These are phyloP conservation scores for Lasiodiplodia sp. DNA, from an alignment of 2,329 filamentous ascomycete genomes.

Conservation along the genomic window DNA sequence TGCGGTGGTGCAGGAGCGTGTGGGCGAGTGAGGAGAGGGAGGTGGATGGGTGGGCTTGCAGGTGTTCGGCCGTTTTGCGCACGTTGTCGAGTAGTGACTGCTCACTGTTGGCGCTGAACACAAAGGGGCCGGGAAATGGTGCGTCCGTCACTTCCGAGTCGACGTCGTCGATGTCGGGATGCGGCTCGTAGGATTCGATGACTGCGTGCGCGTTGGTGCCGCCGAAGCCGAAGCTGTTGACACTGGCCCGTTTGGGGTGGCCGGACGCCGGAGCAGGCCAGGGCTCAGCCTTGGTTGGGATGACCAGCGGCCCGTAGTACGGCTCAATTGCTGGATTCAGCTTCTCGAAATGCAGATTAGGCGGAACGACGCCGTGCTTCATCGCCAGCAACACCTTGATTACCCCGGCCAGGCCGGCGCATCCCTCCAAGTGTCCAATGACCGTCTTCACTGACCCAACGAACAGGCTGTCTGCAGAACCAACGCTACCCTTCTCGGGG, in stretches of 20 bases:
- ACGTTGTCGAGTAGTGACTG: too few relatives aligned
- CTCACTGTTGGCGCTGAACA: background rate
- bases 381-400: slow-evolving; percentile 48
- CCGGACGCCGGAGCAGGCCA: slow-evolving; percentile 30
- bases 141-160: slow-evolving; percentile 29
- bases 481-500: background rate
- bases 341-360: slow-evolving; percentile 42
- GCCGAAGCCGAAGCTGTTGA: slow-evolving; percentile 34
- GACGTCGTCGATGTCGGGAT: background rate
- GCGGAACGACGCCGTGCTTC: slow-evolving; percentile 42
- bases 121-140: background rate
- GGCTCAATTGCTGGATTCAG: slow-evolving; percentile 40
- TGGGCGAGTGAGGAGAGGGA: slow-evolving; percentile 7
- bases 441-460: slow-evolving; percentile 41
- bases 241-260: slow-evolving; percentile 15
- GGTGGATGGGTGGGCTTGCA: background rate
- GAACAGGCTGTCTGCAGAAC: slow-evolving; percentile 18
- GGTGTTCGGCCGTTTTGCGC: background rate
- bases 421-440: slow-evolving; percentile 48
- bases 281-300: slow-evolving; percentile 24
- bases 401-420: slow-evolving; percentile 42
- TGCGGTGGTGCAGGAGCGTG: too few relatives aligned
- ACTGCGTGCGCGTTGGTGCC: slow-evolving; percentile 32
- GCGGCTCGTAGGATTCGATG: slow-evolving; percentile 23
- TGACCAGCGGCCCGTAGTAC: slow-evolving; percentile 23